Evolutionary conservation across 768 basidiomycete genomes (phyloP), one percentile per base, ranked within the genome.

Genomic region (Amanita molliuscula): DNA sequence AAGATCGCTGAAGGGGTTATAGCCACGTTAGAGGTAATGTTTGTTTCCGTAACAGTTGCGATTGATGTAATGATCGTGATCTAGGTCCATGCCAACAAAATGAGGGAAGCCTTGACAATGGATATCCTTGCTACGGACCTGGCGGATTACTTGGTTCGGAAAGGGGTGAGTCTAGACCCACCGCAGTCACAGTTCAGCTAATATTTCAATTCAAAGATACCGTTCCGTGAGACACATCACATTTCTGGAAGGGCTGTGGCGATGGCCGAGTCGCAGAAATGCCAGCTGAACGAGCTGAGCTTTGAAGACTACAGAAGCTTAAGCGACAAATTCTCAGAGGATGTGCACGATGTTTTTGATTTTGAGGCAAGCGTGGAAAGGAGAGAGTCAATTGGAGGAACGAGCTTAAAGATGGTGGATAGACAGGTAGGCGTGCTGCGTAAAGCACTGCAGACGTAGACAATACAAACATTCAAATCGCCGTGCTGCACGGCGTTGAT

Each of bases 111-210:
- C 0, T 68, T 98, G 59, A 97, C 95, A 7, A 93, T 90, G 86
- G 96, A 99, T 65, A 88, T 98, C 53, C 83, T 99, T 44, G 96
- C 96, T 4, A 99, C 96, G n/a, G 96, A 99, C 60, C 69, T 99
- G 23, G 96, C 96, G 7, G 95, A 99, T 64, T 98, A 99, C 66
- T 86, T 99, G 35, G 96, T 99, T 54, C 87, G 94, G 58, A 97
- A 96, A 75, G 95, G 96, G 55, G 95, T 96, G 66, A 56, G 88
- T 76, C 3, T 52, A 38, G 18, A 44, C 25, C 16, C 40, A 35
- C 34, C 8, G 25, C 16, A 23, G 34, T 43, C n/a, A 23, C 6
- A 6, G 11, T n/a, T 18, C 16, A 18, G 4, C 18, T 40, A 8
- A 28, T 13, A 8, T 4, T 42, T 44, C 29, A 54, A 29, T 40